Evolutionary conservation across 2,329 filamentous ascomycete genomes (phyloP), one percentile per base, ranked within the genome.

Genomic region (Xylaria sp.): DNA sequence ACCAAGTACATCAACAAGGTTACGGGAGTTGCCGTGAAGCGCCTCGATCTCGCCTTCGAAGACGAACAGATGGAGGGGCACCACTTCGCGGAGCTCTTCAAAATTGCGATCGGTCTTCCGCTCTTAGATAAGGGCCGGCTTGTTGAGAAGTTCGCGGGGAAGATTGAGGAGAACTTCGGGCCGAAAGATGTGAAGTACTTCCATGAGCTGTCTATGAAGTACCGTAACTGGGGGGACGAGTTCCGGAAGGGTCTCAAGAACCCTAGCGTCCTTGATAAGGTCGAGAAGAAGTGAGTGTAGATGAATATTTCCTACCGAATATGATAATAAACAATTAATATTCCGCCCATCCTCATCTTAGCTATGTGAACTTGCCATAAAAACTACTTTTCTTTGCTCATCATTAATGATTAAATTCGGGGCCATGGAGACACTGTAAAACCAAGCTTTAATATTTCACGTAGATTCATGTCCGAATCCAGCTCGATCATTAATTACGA

Each of bases 41-140:
- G 59, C 2, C 54, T 67, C 1, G 64, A 63, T 11, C 8, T 58
- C 4, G n/a, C 64, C 0, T 67, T 63, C 8, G 3, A 34, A 1
- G 54, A 63, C 12, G 30, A 4, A 2, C 24, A 67, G 50, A 67
- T 63, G 64, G 4, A 32, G 19, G 0, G 2, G 1, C 14, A 50
- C 36, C 58, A 66, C 12, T 66, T 62, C 6, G 64, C 17, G 4
- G 64, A 66, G 19, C 53, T 66, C 14, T 34, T 67, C 3, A 54
- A 63, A 21, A 55, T 67, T 19, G 7, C 54, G 2, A 39, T 54
- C 8, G 47, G 53, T 5, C 27, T 67, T 4, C 64, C 53, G 1
- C 58, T 54, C 3, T 8, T 66, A 17, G 14, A 59, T 34, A 67
- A 58, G 47, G 47, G n/a, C 7, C 34, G 11, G 6, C 59, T 67